Base-by-base conservation (phyloP, 371 early-diverging fungal species). In the Mortierella sp. region DNA sequence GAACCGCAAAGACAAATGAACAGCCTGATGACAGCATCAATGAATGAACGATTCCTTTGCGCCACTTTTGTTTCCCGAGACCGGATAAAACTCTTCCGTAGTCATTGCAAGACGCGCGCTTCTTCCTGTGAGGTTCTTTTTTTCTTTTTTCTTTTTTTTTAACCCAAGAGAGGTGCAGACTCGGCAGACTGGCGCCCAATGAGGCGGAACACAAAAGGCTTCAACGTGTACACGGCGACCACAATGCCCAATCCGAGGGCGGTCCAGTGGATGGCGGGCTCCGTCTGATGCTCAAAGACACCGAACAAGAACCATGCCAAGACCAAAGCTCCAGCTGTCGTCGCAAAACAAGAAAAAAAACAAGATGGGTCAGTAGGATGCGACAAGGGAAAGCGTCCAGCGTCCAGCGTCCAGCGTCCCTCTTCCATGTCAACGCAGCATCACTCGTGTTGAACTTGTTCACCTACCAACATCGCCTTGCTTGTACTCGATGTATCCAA, bases 401-500 rank as follows among this genome's bases (percentile, higher is more conserved):
- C n/a, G 39, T 14, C 14, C 14, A 39, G 39, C 7, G 14, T 39
- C 39, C 7, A 39, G 39, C 7, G 8, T 39, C 14, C 39, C 39
- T 10, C 39, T 14, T 39, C 14, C 39, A 39, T 39, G 39, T 39
- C n/a, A n/a, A n/a, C n/a, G n/a, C n/a, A n/a, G n/a, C n/a, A n/a
- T n/a, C n/a, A n/a, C n/a, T n/a, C n/a, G n/a, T n/a, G n/a, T n/a
- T n/a, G n/a, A n/a, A n/a, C n/a, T n/a, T n/a, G n/a, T n/a, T n/a
- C n/a, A 86, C 88, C 2, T 62, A 34, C 86, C 84, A 26, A 89
- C 68, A 79, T 91, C 92, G 16, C 90, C 92, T 71, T 85, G 84
- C 82, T 85, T 85, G 80, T 81, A 84, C 65, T 90, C 89, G 54
- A 90, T 87, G 64, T 91, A 91, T 54, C 86, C 87, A 56, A 89